Conservation (phyloP, 371 early-diverging fungal genomes). For the Sporodiniella umbellata region DNA sequence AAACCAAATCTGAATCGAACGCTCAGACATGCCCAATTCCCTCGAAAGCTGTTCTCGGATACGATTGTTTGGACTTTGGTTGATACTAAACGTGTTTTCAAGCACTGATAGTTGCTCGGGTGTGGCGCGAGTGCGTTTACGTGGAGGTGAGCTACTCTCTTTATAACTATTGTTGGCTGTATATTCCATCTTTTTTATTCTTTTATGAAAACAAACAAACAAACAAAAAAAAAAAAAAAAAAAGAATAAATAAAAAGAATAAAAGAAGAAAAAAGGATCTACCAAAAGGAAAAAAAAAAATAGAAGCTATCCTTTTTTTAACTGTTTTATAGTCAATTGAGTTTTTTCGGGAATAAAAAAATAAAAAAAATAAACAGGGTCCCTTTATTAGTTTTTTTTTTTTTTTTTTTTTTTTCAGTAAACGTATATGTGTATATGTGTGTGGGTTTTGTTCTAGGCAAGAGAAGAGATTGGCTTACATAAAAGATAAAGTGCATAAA, state of each 20-base stretch:
- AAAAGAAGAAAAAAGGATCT: conserved; percentile 3
- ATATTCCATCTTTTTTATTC: too few relatives aligned
- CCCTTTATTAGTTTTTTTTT: too few relatives aligned
- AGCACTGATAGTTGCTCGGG: conserved; percentile 65
- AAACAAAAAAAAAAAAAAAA: background rate
- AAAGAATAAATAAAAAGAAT: conserved; percentile 2
- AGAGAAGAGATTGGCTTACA: too few relatives aligned
- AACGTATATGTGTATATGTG: background rate
- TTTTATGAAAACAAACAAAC: too few relatives aligned
- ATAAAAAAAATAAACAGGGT: background rate
- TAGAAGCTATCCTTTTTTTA: conserved; percentile 21
- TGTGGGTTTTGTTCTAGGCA: too few relatives aligned
- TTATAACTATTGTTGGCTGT: background rate
- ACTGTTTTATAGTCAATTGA: background rate
- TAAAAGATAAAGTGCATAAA: background rate
- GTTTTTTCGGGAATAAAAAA: background rate
- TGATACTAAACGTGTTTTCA: conserved; percentile 62
- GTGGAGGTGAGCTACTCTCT: conserved; percentile 7
- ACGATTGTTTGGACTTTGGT: conserved; percentile 66
- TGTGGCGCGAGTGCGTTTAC: conserved; percentile 64
- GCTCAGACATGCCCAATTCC: conserved; percentile 83
- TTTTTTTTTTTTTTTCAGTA: background rate
- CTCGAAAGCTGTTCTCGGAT: conserved; percentile 77
- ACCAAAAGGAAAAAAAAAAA: conserved; percentile 3
- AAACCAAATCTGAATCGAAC: conserved; percentile 97